Conservation (phyloP, 202 grass and related monocot species). For the Zoysia matrella region DNA sequence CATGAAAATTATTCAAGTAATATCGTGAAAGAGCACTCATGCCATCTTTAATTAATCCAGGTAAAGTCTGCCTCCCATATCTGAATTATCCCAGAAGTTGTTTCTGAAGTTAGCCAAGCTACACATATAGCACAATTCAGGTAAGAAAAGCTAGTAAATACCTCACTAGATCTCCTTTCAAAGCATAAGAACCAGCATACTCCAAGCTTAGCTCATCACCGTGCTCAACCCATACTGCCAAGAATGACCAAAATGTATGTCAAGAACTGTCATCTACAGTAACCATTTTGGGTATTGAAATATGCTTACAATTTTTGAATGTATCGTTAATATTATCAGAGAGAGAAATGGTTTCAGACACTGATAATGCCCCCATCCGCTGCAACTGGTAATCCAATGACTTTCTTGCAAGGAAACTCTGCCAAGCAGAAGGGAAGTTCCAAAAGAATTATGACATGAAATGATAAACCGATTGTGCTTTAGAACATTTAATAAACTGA, state of each 20-base stretch:
- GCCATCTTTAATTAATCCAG: conserved; percentile 94
- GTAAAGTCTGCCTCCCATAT: conserved; percentile 91
- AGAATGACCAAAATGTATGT: conserved; percentile 17
- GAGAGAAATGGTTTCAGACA: conserved; percentile 76
- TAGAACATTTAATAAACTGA: conserved; percentile 7
- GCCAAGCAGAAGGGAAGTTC: conserved; percentile 39
- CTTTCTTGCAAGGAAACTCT: conserved; percentile 93
- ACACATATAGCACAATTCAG: conserved; percentile 22
- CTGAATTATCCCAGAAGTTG: conserved; percentile 52
- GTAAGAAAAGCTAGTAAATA: conserved; percentile 49
- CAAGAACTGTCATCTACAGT: conserved; percentile 23
- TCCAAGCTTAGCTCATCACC: conserved; percentile 98
- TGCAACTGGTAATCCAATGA: conserved; percentile 82
- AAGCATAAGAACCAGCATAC: conserved; percentile 93
- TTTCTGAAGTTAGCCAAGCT: conserved; percentile 31
- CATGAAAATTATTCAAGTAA: conserved; percentile 99
- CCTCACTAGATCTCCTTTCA: conserved; percentile 97
- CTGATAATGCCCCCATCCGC: conserved; percentile 69
- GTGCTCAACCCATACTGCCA: conserved; percentile 89
- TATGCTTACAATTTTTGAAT: conserved; percentile 79
- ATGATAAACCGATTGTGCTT: conserved; percentile 21
- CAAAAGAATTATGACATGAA: conserved; percentile 30
- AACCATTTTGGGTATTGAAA: conserved; percentile 24
- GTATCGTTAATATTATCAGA: conserved; percentile 64
- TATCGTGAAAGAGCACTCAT: conserved; percentile 93